Evolutionary conservation across 2,329 filamentous ascomycete species (phyloP).

Genomic region (Fusarium avenaceum): DNA sequence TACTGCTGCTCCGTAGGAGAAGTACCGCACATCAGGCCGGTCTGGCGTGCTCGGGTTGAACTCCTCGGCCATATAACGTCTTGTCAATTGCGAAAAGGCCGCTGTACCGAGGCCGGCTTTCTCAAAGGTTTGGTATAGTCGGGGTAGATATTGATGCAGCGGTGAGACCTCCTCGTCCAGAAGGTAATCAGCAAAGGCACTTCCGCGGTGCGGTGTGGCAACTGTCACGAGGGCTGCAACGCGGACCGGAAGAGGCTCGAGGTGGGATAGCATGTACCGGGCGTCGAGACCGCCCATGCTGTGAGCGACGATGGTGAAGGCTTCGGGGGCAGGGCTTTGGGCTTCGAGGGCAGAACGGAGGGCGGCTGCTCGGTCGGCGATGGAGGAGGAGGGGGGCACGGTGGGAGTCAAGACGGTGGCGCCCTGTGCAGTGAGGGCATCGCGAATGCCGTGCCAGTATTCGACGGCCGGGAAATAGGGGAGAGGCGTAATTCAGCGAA

Average conservation of each 20-base stretch:
- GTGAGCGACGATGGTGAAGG: slow-evolving; percentile 83
- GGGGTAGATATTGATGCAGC: slow-evolving; percentile 64
- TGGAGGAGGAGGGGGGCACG: slow-evolving; percentile 72
- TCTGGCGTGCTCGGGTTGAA: slow-evolving; percentile 73
- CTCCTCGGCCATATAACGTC: slow-evolving; percentile 67
- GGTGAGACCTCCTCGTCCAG: slow-evolving; percentile 59
- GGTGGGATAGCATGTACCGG: slow-evolving; percentile 73
- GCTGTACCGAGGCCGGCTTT: slow-evolving; percentile 68
- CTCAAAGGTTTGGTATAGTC: slow-evolving; percentile 65
- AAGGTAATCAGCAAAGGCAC: slow-evolving; percentile 67
- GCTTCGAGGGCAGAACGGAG: slow-evolving; percentile 68
- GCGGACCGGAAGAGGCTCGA: slow-evolving; percentile 61
- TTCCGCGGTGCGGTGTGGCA: slow-evolving; percentile 68
- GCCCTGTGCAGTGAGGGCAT: slow-evolving; percentile 67
- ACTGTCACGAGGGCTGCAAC: slow-evolving; percentile 68
- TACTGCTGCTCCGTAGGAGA: slow-evolving; percentile 71
- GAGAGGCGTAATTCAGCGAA: slow-evolving; percentile 70
- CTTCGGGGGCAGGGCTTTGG: slow-evolving; percentile 52
- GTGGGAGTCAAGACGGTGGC: slow-evolving; percentile 70
- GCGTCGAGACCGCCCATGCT: slow-evolving; percentile 76
- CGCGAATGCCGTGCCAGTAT: slow-evolving; percentile 75
- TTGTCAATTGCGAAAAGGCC: slow-evolving; percentile 73
- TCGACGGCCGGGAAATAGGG: slow-evolving; percentile 67
- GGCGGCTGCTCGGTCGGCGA: slow-evolving; percentile 70
- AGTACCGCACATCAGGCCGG: slow-evolving; percentile 67